Base-by-base conservation (phyloP, 2,329 filamentous ascomycete species). In the Hortaea sp. region DNA sequence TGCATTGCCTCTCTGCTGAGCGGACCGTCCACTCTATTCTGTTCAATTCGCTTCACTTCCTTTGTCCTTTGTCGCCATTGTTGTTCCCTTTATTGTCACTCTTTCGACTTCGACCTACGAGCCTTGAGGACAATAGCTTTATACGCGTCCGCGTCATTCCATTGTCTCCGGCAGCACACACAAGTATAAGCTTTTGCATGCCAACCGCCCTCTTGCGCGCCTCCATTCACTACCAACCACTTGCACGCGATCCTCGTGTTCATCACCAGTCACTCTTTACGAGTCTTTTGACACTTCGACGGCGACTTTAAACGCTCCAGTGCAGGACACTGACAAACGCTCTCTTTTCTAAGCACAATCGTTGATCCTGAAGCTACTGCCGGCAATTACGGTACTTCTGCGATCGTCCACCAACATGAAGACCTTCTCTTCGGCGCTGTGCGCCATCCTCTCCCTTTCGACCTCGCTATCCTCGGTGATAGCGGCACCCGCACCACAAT, bases 391-490 rank as follows among this genome's bases (percentile, higher is more conserved):
- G 58, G 44, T 49, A 20, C 54, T 54, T 9, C 41, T 52, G 31
- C 48, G 53, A 56, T 20, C 20, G 20, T 20, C 20, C 20, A 20
- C 4, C 20, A 56, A 54, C 55, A 45, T 51, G 13, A 48, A 43
- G 50, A 51, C 57, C 46, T 51, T 59, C 49, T 46, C 57, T 4
- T 51, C 57, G 44, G 60, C 57, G 53, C 57, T 63, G 46, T 55
- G 55, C 47, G 56, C 57, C 44, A 41, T 54, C 20, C 50, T 61
- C 44, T 49, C 53, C 7, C 37, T 51, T 27, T 43, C 50, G n/a
- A 48, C 52, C 13, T 20, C 20, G 20, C 45, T 50, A 5, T 52
- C 52, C 12, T 49, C 57, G 13, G 51, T 48, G 13, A 44, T 47
- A 9, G 43, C 48, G 42, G 39, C 48, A 29, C 48, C 47, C 29